A percentile compares a stretch with the other conserved stretches of the same genome.
Conservation (phyloP, 2,329 filamentous ascomycete genomes). For the Verticillium nubilum region DNA sequence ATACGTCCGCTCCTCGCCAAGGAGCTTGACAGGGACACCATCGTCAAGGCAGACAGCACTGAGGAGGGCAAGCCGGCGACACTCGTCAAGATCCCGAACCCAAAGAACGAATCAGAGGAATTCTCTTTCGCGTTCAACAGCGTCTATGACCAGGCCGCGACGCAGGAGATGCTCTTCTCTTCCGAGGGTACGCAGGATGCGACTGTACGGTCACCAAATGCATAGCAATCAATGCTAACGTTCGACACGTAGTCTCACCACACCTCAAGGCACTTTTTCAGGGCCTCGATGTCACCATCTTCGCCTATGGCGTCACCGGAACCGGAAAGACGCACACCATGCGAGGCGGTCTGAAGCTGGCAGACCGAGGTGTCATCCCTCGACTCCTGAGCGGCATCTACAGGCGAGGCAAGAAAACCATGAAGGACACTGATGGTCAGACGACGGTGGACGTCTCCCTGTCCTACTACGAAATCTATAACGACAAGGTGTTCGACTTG, state of each 20-base stretch:
- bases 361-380: conserved; percentile 83
- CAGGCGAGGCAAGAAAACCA: conserved; percentile 76
- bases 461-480: conserved; percentile 96
- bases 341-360: conserved; percentile 81
- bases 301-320: conserved; percentile 89
- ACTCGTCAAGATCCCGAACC: conserved; percentile 84
- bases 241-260: conserved; percentile 61
- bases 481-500: conserved; percentile 89
- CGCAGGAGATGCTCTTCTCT: conserved; percentile 85
- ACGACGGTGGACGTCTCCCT: conserved; percentile 70
- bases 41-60: conserved; percentile 64
- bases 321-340: conserved; percentile 96
- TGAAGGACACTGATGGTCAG: conserved; percentile 68
- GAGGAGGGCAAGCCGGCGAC: conserved; percentile 57
- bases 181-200: conserved; percentile 63
- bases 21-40: conserved; percentile 82
- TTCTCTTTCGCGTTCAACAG: conserved; percentile 94
- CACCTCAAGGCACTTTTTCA: conserved; percentile 89
- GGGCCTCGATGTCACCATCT: conserved; percentile 82
- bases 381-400: conserved; percentile 81
- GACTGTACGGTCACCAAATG: conserved; percentile 1
- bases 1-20: conserved; percentile 83
- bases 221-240: background rate
- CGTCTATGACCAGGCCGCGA: conserved; percentile 75
- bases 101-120: conserved; percentile 85